Percentiles rank a stretch among this genome's conserved stretches.
phyloP scores from a whole-genome alignment of 108 stramenopile species.

The Skeletonema potamos region DNA sequence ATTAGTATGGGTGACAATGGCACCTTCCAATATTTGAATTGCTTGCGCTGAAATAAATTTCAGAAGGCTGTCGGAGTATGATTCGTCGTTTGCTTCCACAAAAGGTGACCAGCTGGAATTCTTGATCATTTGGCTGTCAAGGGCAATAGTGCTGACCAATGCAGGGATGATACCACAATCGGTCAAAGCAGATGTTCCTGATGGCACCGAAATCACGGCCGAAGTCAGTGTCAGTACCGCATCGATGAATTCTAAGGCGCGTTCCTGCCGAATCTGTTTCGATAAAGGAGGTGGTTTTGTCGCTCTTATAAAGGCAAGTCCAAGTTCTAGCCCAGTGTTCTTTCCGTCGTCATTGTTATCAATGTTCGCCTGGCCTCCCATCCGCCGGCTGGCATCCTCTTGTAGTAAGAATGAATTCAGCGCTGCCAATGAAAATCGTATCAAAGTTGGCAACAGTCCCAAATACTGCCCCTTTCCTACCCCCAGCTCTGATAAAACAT shows the following conservation, averaged over 20 bases:
- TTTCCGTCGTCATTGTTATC: background rate
- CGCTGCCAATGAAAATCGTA: constrained; percentile 84
- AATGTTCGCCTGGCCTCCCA: background rate
- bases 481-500: constrained; percentile 89
- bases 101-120: background rate
- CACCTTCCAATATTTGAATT: constrained; percentile 89
- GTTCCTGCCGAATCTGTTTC: constrained; percentile 49
- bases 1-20: constrained; percentile 81
- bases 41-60: constrained; percentile 84
- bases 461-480: constrained; percentile 91
- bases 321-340: constrained; percentile 61
- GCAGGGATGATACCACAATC: constrained; percentile 93
- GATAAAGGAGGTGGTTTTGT: constrained; percentile 59
- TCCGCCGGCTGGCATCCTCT: constrained; percentile 21
- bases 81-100: constrained; percentile 17
- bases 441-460: constrained; percentile 88
- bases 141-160: constrained; percentile 73
- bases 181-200: constrained; percentile 85
- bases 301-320: constrained; percentile 86
- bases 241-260: constrained; percentile 82
- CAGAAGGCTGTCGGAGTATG: constrained; percentile 42
- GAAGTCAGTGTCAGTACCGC: constrained; percentile 82
- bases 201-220: constrained; percentile 79
- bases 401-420: constrained; percentile 53
- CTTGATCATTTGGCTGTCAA: constrained; percentile 39